Evolutionary conservation across 23 red algal species (phyloP), one percentile per base, ranked within the genome.

Genomic region (Gracilaria domingensis): DNA sequence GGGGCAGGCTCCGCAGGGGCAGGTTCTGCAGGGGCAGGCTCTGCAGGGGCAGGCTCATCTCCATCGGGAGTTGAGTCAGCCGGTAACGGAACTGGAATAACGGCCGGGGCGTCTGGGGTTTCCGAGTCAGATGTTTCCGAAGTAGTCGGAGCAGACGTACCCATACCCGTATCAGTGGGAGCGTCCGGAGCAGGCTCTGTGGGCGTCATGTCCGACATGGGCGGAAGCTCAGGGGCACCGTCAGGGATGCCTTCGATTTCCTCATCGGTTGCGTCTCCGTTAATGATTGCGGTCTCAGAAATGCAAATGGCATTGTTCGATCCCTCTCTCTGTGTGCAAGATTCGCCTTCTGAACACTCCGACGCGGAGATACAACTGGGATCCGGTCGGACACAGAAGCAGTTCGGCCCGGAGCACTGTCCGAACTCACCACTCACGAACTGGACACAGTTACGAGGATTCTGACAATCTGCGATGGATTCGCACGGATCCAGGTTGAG

Each of bases 371-470:
- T 77, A 37, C 72, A 77, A 20, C 72, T 77, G 23, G 72, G 72
- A 28, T 77, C 72, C 1, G 23, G n/a, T 25, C 23, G 30, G 20
- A 77, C 42, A 50, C 72, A 77, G 72, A 77, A 77, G 45, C 72
- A 77, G 72, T 51, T 77, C 13, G 72, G 21, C 5, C 72, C 72
- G 23, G 21, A 0, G 20, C 72, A 77, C 21, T 77, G 40, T 8
- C 72, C 72, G 26, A 77, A 77, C 4, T 40, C 40, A 13, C 72
- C 72, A 0, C 39, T 42, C 0, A 50, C 72, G 28, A 39, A 77
- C 72, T 77, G 72, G 5, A 77, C 72, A 28, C 72, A 77, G 72
- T 77, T 77, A 34, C 72, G 72, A 28, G 72, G 72, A 42, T 77
- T 77, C 42, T 51, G 38, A 42, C 72, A 77, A 35, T 77, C 72